phyloP scores from a whole-genome alignment of 306 rosid genomes.

The Vigna hirtella region DNA sequence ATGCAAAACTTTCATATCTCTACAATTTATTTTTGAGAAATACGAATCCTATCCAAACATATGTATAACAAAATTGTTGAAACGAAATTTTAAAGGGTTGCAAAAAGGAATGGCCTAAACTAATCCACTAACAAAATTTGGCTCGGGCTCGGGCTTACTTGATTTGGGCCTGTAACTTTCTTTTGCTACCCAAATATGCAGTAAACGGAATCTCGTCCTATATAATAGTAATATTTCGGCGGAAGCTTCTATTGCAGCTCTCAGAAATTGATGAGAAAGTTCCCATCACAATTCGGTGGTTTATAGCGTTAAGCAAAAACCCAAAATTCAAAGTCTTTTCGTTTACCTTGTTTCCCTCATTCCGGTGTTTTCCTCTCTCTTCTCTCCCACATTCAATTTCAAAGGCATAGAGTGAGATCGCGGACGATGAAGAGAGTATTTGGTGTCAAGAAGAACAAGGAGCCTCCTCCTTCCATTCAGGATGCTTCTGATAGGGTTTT shows the following conservation, averaged over 20 bases:
- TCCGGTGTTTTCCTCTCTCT: background rate
- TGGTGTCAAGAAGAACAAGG: slow-evolving; percentile 84
- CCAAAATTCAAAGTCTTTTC: background rate
- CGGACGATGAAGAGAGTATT: slow-evolving; percentile 79
- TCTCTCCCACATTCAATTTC: slow-evolving; percentile 11
- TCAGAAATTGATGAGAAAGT: background rate
- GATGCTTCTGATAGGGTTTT: slow-evolving; percentile 86
- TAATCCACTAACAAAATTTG: background rate
- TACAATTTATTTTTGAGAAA: too few relatives aligned
- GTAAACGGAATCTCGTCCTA: background rate
- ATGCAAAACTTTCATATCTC: too few relatives aligned
- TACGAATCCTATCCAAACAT: too few relatives aligned
- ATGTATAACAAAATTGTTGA: too few relatives aligned
- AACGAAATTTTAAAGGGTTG: too few relatives aligned
- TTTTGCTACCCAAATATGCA: background rate
- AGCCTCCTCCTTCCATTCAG: slow-evolving; percentile 85
- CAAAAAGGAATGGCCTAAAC: too few relatives aligned
- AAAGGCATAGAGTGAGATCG: background rate
- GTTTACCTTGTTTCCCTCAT: background rate
- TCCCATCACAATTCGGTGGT: background rate
- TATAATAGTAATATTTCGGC: background rate
- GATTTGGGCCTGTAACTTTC: background rate
- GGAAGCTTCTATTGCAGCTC: background rate
- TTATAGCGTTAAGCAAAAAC: slow-evolving; percentile 15
- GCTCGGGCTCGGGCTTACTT: background rate